Conservation (phyloP, 352 stramenopile genomes). For the Globisporangium paroecandrum region DNA sequence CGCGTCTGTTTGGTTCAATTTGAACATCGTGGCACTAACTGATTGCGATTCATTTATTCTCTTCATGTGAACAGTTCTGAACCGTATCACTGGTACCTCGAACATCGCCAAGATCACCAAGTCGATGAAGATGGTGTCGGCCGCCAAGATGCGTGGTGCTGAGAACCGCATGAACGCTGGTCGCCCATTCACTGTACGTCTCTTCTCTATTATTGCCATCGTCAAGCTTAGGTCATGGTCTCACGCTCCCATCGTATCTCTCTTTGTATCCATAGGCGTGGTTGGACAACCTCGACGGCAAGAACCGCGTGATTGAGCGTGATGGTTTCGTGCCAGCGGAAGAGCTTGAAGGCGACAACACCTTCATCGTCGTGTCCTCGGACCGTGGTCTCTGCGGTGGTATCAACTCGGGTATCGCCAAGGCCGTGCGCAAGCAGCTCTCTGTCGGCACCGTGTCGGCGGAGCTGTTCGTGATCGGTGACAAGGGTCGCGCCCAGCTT, state of each 20-base stretch:
- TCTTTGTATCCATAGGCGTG: slow-evolving; percentile 27
- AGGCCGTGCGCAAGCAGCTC: slow-evolving; percentile 85
- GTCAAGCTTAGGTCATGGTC: background rate
- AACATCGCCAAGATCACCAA: slow-evolving; percentile 99
- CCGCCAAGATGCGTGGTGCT: slow-evolving; percentile 98
- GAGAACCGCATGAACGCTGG: slow-evolving; percentile 87
- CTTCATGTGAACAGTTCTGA: slow-evolving; percentile 54
- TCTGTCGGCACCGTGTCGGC: slow-evolving; percentile 51
- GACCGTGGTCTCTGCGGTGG: slow-evolving; percentile 99
- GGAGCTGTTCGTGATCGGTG: slow-evolving; percentile 94
- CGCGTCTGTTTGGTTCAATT: background rate
- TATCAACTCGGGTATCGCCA: slow-evolving; percentile 97
- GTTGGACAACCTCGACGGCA: slow-evolving; percentile 79
- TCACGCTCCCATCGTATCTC: background rate
- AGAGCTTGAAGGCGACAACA: slow-evolving; percentile 81
- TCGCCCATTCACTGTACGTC: slow-evolving; percentile 71
- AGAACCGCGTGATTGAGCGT: slow-evolving; percentile 80
- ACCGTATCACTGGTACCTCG: slow-evolving; percentile 97
- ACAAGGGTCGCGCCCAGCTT: slow-evolving; percentile 95
- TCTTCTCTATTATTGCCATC: background rate
- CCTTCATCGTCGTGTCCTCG: slow-evolving; percentile 95
- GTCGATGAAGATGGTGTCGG: slow-evolving; percentile 99
- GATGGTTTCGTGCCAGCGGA: slow-evolving; percentile 83
- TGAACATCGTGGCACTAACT: background rate
- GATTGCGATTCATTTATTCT: background rate